phyloP scores from a whole-genome alignment of 2,329 filamentous ascomycete species.

The Huntiella abstrusa region DNA sequence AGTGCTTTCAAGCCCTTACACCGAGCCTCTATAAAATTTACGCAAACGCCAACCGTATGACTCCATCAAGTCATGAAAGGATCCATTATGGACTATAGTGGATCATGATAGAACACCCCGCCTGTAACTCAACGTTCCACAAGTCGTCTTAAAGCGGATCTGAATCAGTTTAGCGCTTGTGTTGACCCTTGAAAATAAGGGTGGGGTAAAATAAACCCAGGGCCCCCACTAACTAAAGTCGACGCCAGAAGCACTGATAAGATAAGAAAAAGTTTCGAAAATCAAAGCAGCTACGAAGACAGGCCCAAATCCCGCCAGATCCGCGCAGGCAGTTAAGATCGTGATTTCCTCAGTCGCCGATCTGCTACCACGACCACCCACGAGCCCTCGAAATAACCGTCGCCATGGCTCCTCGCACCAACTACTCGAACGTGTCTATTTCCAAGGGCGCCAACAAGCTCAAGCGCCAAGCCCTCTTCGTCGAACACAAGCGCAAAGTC shows the following conservation, averaged over 20 bases:
- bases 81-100: slow-evolving; percentile 1
- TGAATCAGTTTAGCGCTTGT: background rate
- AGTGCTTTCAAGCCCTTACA: too few relatives aligned
- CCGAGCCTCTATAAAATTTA: background rate
- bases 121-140: background rate
- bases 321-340: too few relatives aligned
- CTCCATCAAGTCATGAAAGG: background rate
- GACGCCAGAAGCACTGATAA: background rate
- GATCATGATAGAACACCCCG: slow-evolving; percentile 1
- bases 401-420: slow-evolving; percentile 7
- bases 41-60: background rate
- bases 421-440: slow-evolving; percentile 16
- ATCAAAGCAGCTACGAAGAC: too few relatives aligned
- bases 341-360: too few relatives aligned
- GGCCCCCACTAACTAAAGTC: background rate
- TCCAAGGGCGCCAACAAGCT: slow-evolving; percentile 52
- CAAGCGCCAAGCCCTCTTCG: slow-evolving; percentile 56
- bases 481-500: slow-evolving; percentile 60
- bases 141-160: background rate
- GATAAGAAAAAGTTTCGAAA: slow-evolving; percentile 8
- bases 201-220: background rate
- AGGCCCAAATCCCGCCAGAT: too few relatives aligned
- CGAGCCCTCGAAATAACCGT: background rate
- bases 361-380: background rate
- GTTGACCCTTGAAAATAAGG: background rate